These are phyloP conservation scores for Solanum okadae DNA, from an alignment of 257 asterid genomes.

Conservation along the genomic window DNA sequence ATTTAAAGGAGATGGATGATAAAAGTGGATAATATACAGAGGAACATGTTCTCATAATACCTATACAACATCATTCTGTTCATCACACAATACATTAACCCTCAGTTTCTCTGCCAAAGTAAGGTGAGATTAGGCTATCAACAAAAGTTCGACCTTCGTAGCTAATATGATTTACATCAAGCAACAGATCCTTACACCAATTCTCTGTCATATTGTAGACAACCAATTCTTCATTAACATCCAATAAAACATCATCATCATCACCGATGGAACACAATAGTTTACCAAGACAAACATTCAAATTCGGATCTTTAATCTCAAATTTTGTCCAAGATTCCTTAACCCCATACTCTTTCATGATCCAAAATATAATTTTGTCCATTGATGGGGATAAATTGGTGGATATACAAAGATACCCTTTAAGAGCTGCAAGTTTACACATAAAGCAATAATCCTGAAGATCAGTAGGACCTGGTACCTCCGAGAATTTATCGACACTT, in stretches of 20 bases:
- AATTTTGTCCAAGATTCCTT: background rate
- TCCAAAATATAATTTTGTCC: background rate
- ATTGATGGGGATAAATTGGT: background rate
- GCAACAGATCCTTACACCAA: background rate
- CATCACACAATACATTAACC: background rate
- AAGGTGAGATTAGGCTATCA: conserved; percentile 9
- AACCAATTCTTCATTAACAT: background rate
- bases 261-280: background rate
- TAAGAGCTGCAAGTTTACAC: background rate
- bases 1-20: background rate
- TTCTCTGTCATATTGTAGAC: conserved; percentile 1
- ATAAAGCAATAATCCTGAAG: background rate
- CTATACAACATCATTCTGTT: background rate
- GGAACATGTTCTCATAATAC: background rate
- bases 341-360: background rate
- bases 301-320: background rate
- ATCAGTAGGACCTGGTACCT: conserved; percentile 24
- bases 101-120: background rate
- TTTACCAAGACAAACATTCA: background rate
- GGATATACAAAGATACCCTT: background rate
- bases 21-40: background rate
- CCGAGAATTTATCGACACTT: conserved; percentile 18
- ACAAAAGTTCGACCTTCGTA: background rate
- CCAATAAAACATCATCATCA: background rate
- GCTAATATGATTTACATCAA: background rate